Percentiles rank a stretch among this genome's conserved stretches.
These are phyloP conservation scores for Pleurotus eryngii DNA, from an alignment of 768 basidiomycete genomes.

Conservation along the genomic window DNA sequence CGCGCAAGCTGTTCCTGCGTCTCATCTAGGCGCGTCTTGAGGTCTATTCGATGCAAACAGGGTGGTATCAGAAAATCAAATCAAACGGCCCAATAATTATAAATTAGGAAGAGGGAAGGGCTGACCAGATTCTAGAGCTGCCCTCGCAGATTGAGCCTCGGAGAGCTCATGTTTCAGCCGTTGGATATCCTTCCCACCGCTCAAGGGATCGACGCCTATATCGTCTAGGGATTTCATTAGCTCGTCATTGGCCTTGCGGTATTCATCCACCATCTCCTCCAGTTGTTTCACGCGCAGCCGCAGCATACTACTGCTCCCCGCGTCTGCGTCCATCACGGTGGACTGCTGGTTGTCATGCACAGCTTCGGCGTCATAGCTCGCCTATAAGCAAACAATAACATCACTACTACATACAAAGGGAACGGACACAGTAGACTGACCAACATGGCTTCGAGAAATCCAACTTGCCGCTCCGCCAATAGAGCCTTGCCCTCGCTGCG, in stretches of 20 bases:
- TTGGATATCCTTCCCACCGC: constrained; percentile 20
- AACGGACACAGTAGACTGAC: constrained; percentile 33
- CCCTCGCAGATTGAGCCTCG: constrained; percentile 32
- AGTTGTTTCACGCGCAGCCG: constrained; percentile 49
- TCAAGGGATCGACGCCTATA: constrained; percentile 32
- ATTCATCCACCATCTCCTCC: constrained; percentile 51
- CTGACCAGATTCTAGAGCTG: constrained; percentile 39
- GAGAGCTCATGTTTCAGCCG: constrained; percentile 38
- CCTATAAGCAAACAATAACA: constrained; percentile 33
- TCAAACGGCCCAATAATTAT: too few relatives aligned
- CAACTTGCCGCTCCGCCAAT: constrained; percentile 55
- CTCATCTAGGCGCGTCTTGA: constrained; percentile 30
- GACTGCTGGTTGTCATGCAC: constrained; percentile 22
- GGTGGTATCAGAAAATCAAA: too few relatives aligned
- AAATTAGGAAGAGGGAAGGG: neutral
- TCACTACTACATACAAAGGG: neutral
- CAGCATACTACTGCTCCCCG: constrained; percentile 14
- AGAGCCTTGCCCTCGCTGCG: constrained; percentile 27
- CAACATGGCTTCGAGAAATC: constrained; percentile 65
- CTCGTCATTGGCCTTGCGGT: constrained; percentile 45
- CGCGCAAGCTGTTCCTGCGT: constrained; percentile 39
- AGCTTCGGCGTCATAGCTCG: constrained; percentile 64
- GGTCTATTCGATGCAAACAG: too few relatives aligned
- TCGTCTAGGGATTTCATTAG: constrained; percentile 48
- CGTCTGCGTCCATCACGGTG: constrained; percentile 25